These are phyloP conservation scores for Vitis amurensis DNA, from an alignment of 164 flowering plant genomes.

Conservation along the genomic window DNA sequence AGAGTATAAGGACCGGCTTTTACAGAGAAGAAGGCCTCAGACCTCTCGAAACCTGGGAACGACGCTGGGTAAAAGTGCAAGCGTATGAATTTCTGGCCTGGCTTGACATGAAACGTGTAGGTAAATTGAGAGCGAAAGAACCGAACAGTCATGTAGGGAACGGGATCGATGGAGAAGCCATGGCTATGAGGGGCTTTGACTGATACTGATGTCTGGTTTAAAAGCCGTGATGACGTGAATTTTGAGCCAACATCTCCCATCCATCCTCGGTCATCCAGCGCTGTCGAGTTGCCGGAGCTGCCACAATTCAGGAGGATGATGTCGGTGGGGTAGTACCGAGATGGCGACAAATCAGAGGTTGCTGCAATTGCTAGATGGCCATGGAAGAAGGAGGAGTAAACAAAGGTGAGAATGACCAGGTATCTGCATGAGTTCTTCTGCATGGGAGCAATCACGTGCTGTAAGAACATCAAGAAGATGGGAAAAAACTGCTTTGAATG, in stretches of 20 bases:
- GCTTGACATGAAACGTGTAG: constrained; percentile 20
- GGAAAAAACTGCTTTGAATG: too few species aligned
- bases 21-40: constrained; percentile 15
- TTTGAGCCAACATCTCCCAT: background rate
- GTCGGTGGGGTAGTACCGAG: background rate
- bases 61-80: constrained; percentile 29
- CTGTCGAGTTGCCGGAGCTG: background rate
- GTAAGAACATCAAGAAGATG: too few species aligned
- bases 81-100: constrained; percentile 32
- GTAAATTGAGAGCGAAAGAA: constrained; percentile 20
- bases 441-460: too few species aligned
- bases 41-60: background rate
- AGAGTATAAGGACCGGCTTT: constrained; percentile 9
- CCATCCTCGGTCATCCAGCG: background rate
- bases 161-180: background rate
- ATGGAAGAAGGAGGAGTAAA: background rate
- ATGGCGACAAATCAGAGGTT: background rate
- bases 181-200: background rate
- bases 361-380: background rate
- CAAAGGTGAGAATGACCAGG: background rate
- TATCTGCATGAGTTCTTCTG: background rate
- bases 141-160: constrained; percentile 18
- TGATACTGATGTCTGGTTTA: constrained; percentile 2
- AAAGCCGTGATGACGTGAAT: constrained; percentile 1
- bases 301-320: constrained; percentile 9